Conservation (phyloP, 2,329 filamentous ascomycete species). For the Pseudogymnoascus sp. region DNA sequence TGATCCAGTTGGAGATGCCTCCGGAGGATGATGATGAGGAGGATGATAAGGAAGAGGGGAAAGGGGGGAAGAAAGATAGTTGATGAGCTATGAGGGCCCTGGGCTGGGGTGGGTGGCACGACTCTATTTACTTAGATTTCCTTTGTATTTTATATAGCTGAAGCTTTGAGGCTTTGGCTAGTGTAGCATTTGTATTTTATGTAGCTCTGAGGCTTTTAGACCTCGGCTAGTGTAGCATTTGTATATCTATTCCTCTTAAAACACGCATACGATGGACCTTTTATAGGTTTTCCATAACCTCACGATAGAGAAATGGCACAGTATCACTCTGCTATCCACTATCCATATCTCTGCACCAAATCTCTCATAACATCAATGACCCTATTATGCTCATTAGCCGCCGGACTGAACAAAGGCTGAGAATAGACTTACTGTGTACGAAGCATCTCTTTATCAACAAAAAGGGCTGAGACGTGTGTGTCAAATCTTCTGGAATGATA, state of each 20-base stretch:
- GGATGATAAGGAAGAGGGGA: slow-evolving; percentile 18
- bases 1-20: slow-evolving; percentile 17
- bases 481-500: too few species aligned
- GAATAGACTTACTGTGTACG: too few species aligned
- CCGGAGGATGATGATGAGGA: slow-evolving; percentile 23
- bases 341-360: too few species aligned
- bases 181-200: slow-evolving; percentile 1
- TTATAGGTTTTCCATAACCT: too few species aligned
- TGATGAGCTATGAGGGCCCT: not conserved
- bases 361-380: too few species aligned
- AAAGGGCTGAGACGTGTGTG: too few species aligned
- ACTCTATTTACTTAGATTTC: slow-evolving; percentile 4
- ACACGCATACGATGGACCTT: too few species aligned
- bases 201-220: not conserved
- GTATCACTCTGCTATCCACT: too few species aligned
- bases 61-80: not conserved
- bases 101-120: not conserved
- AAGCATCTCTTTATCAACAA: too few species aligned
- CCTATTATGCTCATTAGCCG: too few species aligned
- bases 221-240: slow-evolving; percentile 1
- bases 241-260: not conserved
- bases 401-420: too few species aligned
- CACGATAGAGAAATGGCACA: too few species aligned
- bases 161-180: not conserved
- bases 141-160: slow-evolving; percentile 7